Base-by-base conservation (phyloP, 1,284 basidiomycete species). In the Rhodofomes roseus region DNA sequence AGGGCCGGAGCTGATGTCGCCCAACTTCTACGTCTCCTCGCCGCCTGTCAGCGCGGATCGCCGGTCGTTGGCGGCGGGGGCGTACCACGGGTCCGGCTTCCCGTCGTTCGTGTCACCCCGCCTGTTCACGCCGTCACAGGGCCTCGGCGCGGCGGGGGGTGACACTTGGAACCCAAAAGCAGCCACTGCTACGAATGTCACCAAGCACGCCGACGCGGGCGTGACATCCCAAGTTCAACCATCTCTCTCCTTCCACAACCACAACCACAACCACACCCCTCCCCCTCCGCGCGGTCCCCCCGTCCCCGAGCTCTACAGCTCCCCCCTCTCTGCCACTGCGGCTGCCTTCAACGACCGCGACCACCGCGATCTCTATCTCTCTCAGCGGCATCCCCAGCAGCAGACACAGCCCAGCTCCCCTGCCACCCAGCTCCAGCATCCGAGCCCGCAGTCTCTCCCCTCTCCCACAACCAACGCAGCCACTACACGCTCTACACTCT, bases 401-500 rank as follows among this genome's bases (percentile, higher is more conserved):
- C 60, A 60, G 41, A 64, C 63, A 58, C 65, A 66, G 50, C 57
- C 64, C 50, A 65, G 58, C 37, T 68, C 69, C 9, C 58, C 68
- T n/a, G 64, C 65, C 27, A 62, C 64, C 44, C 65, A 65, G 48
- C 61, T 65, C 37, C 56, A 66, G 25, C 61, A 63, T 41, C 63
- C 67, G 57, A 67, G 66, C 55, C 65, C 68, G 51, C 61, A 62
- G 52, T 68, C 70, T 29, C 64, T 70, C 56, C 66, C 69, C 37
- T 69, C 71, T 59, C 68, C 70, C 54, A 66, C 58, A 61, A 62
- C 64, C 59, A 43, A 57, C 18, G 50, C 64, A 20, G 56, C 67
- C 20, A 65, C 69, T 48, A 64, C 69, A 27, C 71, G 70, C 60
- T 69, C 68, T 58, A 72, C 88, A 23, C 84, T 93, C 61, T 90